phyloP scores from a whole-genome alignment of 78 protist genomes.

The Neovahlkampfia damariscottae region DNA sequence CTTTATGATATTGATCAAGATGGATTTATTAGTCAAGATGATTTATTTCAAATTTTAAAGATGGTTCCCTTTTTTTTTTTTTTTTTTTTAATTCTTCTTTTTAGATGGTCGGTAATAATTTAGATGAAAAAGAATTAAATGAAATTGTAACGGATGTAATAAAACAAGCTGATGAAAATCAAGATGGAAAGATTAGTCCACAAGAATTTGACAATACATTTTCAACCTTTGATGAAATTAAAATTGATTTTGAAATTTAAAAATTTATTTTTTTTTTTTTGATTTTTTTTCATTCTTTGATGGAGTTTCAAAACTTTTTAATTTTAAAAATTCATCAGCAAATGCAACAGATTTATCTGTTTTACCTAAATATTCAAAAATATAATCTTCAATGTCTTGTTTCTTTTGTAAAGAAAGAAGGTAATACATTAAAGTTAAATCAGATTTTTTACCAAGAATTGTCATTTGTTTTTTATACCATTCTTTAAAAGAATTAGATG shows the following conservation, averaged over 20 bases:
- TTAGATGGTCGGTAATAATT: slow-evolving; percentile 93
- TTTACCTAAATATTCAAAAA: not conserved
- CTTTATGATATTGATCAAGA: slow-evolving; percentile 86
- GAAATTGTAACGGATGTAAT: slow-evolving; percentile 93
- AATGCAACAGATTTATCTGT: too few relatives aligned
- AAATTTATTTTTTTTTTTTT: too few relatives aligned
- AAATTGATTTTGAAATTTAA: too few relatives aligned
- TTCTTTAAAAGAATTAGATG: not conserved
- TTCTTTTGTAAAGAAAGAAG: not conserved
- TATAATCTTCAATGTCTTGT: not conserved
- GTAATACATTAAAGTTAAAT: not conserved
- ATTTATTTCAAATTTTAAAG: slow-evolving; percentile 35
- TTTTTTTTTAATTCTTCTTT: too few relatives aligned
- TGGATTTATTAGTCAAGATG: slow-evolving; percentile 74
- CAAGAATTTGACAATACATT: slow-evolving; percentile 67
- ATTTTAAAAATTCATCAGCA: too few relatives aligned
- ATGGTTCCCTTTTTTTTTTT: too few relatives aligned
- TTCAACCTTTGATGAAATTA: too few relatives aligned
- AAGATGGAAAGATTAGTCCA: slow-evolving; percentile 59
- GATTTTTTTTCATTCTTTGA: too few relatives aligned
- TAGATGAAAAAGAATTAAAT: slow-evolving; percentile 79
- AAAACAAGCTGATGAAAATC: slow-evolving; percentile 71
- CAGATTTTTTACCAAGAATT: not conserved
- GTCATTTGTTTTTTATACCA: not conserved
- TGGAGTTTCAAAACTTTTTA: too few relatives aligned